Percentiles rank a stretch among this genome's conserved stretches.
phyloP scores from a whole-genome alignment of 2,329 filamentous ascomycete species.

The Aspergillus luchuensis region DNA sequence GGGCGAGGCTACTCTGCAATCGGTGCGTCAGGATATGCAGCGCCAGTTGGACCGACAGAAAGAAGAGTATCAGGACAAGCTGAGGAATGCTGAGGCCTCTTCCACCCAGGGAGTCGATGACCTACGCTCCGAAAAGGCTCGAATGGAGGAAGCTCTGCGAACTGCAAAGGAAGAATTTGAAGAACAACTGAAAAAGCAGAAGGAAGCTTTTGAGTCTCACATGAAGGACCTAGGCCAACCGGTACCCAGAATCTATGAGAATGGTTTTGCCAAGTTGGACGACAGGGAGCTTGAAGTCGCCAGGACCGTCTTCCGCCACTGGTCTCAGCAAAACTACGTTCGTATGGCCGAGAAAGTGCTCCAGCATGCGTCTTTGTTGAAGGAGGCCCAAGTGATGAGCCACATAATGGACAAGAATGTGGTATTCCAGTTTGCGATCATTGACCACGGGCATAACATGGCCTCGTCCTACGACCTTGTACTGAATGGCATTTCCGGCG shows the following conservation, averaged over 20 bases:
- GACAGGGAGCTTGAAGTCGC: constrained; percentile 73
- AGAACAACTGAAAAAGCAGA: constrained; percentile 78
- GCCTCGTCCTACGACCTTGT: constrained; percentile 97
- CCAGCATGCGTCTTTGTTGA: constrained; percentile 82
- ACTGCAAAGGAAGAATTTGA: constrained; percentile 87
- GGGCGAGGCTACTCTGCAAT: constrained; percentile 63
- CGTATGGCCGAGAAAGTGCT: constrained; percentile 91
- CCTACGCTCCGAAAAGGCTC: constrained; percentile 76
- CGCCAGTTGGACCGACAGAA: constrained; percentile 79
- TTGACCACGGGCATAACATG: constrained; percentile 83
- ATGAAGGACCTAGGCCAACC: constrained; percentile 70
- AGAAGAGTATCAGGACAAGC: constrained; percentile 75
- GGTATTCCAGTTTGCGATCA: constrained; percentile 90
- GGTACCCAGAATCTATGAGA: constrained; percentile 55
- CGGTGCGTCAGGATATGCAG: constrained; percentile 81
- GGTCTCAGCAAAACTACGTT: constrained; percentile 84
- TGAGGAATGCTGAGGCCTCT: constrained; percentile 72
- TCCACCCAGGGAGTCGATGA: constrained; percentile 76
- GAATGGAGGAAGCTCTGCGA: constrained; percentile 79
- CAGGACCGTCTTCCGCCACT: constrained; percentile 67
- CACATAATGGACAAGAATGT: constrained; percentile 92
- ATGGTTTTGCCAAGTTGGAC: constrained; percentile 58
- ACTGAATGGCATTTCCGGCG: constrained; percentile 81
- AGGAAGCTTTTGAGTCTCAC: constrained; percentile 80
- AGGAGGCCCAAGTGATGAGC: constrained; percentile 97